Evolutionary conservation across 192 early-diverging fungal genomes (phyloP).

Genomic region (Coemansia sp.): DNA sequence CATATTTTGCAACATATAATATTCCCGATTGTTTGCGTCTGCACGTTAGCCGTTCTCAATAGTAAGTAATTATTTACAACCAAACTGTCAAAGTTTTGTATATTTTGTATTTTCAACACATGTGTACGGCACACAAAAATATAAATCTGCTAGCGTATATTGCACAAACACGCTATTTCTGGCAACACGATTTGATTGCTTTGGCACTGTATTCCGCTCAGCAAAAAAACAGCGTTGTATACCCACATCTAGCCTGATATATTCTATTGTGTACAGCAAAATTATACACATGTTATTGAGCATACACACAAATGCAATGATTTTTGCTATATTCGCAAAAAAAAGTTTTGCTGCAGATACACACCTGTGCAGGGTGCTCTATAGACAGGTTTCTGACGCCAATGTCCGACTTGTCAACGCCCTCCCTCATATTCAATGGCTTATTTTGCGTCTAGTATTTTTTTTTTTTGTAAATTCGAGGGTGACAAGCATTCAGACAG

Average conservation of each 20-base stretch:
- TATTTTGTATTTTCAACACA: neutral
- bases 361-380: neutral
- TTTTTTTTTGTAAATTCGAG: neutral
- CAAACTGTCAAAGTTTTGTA: neutral
- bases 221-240: neutral
- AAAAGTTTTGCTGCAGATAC: neutral
- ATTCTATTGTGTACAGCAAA: neutral
- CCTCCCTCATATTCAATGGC: neutral
- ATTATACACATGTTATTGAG: neutral
- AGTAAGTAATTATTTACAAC: neutral
- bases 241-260: neutral
- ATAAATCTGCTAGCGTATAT: neutral
- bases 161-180: neutral
- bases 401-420: neutral
- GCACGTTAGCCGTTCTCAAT: neutral
- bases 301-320: neutral
- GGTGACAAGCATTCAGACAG: neutral
- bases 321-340: neutral
- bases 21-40: neutral
- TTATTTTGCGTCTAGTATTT: neutral
- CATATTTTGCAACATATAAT: neutral
- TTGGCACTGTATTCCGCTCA: too few species aligned
- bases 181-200: neutral
- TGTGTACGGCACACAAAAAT: neutral
- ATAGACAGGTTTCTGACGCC: neutral